Evolutionary conservation across 192 early-diverging fungal species (phyloP).

Genomic region (Backusella morwellensis): DNA sequence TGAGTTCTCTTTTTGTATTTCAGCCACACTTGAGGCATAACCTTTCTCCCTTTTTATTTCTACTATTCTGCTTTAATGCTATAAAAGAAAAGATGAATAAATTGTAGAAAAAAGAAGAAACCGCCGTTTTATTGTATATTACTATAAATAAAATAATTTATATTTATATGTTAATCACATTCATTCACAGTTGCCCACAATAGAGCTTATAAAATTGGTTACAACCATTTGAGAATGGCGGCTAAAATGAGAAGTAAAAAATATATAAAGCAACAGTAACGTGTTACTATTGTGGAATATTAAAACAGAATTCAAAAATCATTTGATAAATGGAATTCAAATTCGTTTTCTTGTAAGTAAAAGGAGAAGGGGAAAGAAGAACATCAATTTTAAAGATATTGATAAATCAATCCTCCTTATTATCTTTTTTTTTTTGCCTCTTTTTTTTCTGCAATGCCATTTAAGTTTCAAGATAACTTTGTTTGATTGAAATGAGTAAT

Average conservation of each 20-base stretch:
- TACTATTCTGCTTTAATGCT: not conserved
- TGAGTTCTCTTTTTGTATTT: not conserved
- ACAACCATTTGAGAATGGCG: not conserved
- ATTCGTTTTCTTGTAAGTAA: not conserved
- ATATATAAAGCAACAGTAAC: not conserved
- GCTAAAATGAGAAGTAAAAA: not conserved
- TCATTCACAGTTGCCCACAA: not conserved
- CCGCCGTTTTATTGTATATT: not conserved
- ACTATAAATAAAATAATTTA: not conserved
- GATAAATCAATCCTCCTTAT: not conserved
- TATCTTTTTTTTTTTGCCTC: not conserved
- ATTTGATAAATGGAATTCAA: not conserved
- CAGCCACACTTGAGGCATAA: not conserved
- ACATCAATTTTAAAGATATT: not conserved
- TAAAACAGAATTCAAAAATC: not conserved
- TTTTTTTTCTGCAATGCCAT: not conserved
- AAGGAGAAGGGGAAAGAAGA: not conserved
- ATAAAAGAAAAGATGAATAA: not conserved
- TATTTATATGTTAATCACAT: too few relatives aligned
- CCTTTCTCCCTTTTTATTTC: not conserved
- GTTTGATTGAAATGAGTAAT: not conserved
- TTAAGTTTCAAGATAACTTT: not conserved
- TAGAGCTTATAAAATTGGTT: not conserved
- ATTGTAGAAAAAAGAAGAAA: not conserved
- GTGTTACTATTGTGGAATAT: not conserved